These are phyloP conservation scores for Thermothelomyces thermophilus DNA, from an alignment of 2,329 filamentous ascomycete genomes.

Conservation along the genomic window DNA sequence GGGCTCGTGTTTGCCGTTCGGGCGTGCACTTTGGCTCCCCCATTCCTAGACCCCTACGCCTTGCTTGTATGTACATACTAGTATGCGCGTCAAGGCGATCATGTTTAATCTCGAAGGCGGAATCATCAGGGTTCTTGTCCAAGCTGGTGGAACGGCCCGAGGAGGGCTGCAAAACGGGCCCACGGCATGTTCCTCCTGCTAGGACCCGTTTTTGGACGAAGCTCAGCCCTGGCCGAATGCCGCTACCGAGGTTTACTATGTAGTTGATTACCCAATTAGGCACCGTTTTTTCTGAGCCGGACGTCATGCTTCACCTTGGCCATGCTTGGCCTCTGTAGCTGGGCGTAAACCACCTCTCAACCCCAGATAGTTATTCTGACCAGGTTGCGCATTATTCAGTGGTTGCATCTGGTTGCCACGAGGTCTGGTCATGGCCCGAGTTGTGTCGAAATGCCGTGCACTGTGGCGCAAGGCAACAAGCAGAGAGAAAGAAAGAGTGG, in stretches of 20 bases:
- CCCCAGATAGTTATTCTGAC: too few relatives aligned
- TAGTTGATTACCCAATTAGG: neutral
- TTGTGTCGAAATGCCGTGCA: conserved; percentile 1
- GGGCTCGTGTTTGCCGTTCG: conserved; percentile 2
- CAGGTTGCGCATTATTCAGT: too few relatives aligned
- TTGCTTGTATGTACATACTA: neutral
- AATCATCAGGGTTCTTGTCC: neutral
- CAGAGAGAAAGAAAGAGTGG: neutral
- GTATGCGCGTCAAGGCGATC: neutral
- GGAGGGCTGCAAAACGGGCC: too few relatives aligned
- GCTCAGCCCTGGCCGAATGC: too few relatives aligned
- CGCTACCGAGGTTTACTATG: too few relatives aligned
- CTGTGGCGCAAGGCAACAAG: neutral
- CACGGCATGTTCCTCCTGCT: too few relatives aligned
- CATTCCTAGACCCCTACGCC: neutral
- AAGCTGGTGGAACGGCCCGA: neutral
- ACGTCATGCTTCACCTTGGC: conserved; percentile 5
- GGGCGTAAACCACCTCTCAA: neutral
- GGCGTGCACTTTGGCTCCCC: neutral
- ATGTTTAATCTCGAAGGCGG: neutral
- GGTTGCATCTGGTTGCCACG: neutral
- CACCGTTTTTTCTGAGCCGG: neutral
- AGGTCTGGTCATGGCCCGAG: neutral
- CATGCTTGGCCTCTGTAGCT: neutral
- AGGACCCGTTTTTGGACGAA: too few relatives aligned